These are phyloP conservation scores for Cladosporium sp. DNA, from an alignment of 2,329 filamentous ascomycete species.

Conservation along the genomic window DNA sequence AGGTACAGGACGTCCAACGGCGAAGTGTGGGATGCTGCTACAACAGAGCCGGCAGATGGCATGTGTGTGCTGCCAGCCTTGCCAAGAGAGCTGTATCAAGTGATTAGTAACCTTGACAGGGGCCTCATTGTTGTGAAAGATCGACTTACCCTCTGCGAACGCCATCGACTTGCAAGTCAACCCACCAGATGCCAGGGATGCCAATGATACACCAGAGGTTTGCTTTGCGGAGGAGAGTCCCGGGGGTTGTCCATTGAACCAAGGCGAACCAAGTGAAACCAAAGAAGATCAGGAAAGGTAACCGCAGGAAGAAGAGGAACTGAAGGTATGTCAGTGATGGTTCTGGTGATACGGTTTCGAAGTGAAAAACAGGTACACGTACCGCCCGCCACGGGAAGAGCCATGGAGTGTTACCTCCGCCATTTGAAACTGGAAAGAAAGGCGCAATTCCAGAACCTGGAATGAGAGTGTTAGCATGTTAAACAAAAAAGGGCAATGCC, in stretches of 20 bases:
- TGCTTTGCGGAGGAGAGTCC: constrained; percentile 71
- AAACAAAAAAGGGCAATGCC: not conserved
- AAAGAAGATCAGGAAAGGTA: constrained; percentile 73
- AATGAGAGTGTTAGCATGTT: not conserved
- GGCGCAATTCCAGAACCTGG: constrained; percentile 92
- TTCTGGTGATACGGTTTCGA: not conserved
- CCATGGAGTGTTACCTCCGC: constrained; percentile 61
- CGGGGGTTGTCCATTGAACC: constrained; percentile 72
- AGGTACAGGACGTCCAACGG: constrained; percentile 93
- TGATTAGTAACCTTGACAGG: constrained; percentile 17
- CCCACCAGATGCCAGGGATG: constrained; percentile 95
- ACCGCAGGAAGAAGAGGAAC: constrained; percentile 75
- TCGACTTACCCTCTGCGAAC: constrained; percentile 76
- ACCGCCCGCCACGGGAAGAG: constrained; percentile 49
- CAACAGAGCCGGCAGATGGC: constrained; percentile 75
- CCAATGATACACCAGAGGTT: constrained; percentile 84
- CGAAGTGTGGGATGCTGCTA: constrained; percentile 87
- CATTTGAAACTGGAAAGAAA: constrained; percentile 79
- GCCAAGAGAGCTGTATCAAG: constrained; percentile 60
- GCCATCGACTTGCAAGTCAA: constrained; percentile 96
- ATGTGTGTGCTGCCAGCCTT: constrained; percentile 66
- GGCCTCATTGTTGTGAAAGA: not conserved
- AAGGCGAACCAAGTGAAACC: constrained; percentile 36
- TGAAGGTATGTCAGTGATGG: constrained; percentile 32
- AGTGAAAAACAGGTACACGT: constrained; percentile 16